Base-by-base conservation (phyloP, 2,329 filamentous ascomycete genomes). In the Domatiomyces globalis region DNA sequence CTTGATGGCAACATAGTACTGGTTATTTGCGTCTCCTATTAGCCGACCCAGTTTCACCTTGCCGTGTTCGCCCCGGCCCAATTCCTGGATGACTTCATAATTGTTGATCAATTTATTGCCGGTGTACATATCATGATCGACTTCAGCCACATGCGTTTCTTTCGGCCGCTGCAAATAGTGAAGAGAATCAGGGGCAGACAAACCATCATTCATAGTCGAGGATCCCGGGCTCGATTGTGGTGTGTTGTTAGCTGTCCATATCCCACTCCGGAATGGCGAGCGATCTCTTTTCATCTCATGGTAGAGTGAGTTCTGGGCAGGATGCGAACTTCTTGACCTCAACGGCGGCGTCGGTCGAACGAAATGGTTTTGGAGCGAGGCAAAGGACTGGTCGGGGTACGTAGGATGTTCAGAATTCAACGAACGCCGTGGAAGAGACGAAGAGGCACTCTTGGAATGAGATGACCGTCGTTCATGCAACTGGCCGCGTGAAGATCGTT, bases 41-140 rank as follows among this genome's bases (percentile, higher is more conserved):
- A 27, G 45, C 50, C 87, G 80, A 46, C 89, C 92, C 46, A 95
- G 76, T 70, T 98, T 98, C 63, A 98, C 92, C 71, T 96, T 98
- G 63, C 92, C 92, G 66, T 98, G 92, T 62, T 95, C 87, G 48
- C 92, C 92, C 54, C 92, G 84, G 51, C 92, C 92, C 50, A 98
- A 86, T 69, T 98, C 92, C 66, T 94, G 86, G 58, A 96, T 84
- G 61, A 98, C 87, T 68, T 95, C 87, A 70, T 98, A 98, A 65
- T 95, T 85, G 63, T 98, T 98, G 73, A 98, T 94, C 49, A 89
- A 77, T 71, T 98, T 98, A 56, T 92, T 86, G 53, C 92, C 92
- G 4, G 90, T 94, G 56, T 87, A 77, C 50, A 79, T 79, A 67
- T 96, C 88, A 56, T 89, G 83, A 63, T 96, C 90, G 60, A 95